These are phyloP conservation scores for Trichocomaceae sp. DNA, from an alignment of 2,329 filamentous ascomycete species.

Conservation along the genomic window DNA sequence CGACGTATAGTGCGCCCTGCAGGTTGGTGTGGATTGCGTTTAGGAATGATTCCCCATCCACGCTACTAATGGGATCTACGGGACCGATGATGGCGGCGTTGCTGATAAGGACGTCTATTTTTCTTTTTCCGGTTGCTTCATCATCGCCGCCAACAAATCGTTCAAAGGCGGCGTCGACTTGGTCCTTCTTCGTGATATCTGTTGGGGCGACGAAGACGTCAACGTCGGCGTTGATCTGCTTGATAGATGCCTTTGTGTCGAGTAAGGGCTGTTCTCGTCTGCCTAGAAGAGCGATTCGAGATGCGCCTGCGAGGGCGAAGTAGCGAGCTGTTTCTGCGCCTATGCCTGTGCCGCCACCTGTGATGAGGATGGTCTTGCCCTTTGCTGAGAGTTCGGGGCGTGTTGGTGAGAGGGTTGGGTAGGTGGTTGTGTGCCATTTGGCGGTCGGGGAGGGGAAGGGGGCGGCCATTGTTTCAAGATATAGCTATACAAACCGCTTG, in stretches of 20 bases:
- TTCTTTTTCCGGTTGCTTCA: constrained; percentile 6
- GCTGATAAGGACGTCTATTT: constrained; percentile 38
- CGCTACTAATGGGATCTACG: constrained; percentile 21
- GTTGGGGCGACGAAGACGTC: constrained; percentile 24
- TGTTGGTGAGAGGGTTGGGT: constrained; percentile 32
- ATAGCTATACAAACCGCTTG: too few relatives aligned
- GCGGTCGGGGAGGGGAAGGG: constrained; percentile 37
- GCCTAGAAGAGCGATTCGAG: constrained; percentile 40
- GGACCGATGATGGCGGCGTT: constrained; percentile 31
- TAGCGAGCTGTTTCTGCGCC: constrained; percentile 37
- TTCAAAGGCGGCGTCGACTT: constrained; percentile 1
- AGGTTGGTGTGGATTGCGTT: not conserved
- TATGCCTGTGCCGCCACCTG: constrained; percentile 43
- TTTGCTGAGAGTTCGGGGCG: constrained; percentile 36
- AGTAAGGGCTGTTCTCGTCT: constrained; percentile 31
- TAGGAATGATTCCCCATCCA: constrained; percentile 28
- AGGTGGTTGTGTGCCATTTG: constrained; percentile 19
- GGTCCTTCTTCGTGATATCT: constrained; percentile 6
- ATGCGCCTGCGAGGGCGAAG: constrained; percentile 43
- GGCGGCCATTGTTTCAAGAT: constrained; percentile 18
- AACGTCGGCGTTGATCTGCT: constrained; percentile 29
- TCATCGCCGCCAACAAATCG: not conserved
- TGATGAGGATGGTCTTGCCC: constrained; percentile 38
- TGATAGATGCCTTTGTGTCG: constrained; percentile 32
- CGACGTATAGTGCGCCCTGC: constrained; percentile 3